phyloP scores from a whole-genome alignment of 192 early-diverging fungal genomes.

The Spizellomyces punctatus region DNA sequence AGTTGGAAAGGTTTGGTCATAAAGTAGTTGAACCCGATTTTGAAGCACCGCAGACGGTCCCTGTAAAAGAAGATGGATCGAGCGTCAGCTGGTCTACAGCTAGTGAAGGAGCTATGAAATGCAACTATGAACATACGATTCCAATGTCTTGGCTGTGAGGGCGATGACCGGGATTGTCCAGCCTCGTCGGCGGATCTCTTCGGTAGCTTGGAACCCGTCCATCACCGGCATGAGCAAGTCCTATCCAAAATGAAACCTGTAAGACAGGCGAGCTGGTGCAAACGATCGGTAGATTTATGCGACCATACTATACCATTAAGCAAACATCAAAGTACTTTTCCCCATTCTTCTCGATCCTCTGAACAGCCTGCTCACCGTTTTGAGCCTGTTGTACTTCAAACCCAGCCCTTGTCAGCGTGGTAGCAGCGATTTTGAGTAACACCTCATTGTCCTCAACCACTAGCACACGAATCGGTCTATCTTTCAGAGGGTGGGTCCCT shows the following conservation, averaged over 20 bases:
- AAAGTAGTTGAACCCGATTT: constrained; percentile 40
- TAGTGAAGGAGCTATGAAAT: background rate
- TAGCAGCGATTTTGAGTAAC: constrained; percentile 33
- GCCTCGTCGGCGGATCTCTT: constrained; percentile 30
- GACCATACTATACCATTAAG: constrained; percentile 22
- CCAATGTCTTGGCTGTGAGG: constrained; percentile 40
- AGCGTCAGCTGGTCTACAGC: background rate
- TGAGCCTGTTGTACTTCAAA: constrained; percentile 33
- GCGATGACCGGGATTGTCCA: constrained; percentile 39
- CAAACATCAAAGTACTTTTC: constrained; percentile 38
- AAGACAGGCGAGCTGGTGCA: background rate
- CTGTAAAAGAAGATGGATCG: constrained; percentile 13
- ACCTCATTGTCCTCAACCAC: constrained; percentile 47
- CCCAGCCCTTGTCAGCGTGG: constrained; percentile 31
- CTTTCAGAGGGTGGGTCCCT: constrained; percentile 24
- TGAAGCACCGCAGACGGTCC: constrained; percentile 37
- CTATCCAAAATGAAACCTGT: constrained; percentile 19
- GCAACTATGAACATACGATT: constrained; percentile 21
- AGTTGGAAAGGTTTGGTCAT: constrained; percentile 41
- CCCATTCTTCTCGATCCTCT: constrained; percentile 11
- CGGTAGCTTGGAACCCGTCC: constrained; percentile 41
- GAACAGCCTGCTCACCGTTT: constrained; percentile 38
- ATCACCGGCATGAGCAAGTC: constrained; percentile 44
- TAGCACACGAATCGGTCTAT: constrained; percentile 34
- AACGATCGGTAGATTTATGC: background rate